Evolutionary conservation across 306 rosid genomes (phyloP), one percentile per base, ranked within the genome.

Genomic region (Lathyrus sativus): DNA sequence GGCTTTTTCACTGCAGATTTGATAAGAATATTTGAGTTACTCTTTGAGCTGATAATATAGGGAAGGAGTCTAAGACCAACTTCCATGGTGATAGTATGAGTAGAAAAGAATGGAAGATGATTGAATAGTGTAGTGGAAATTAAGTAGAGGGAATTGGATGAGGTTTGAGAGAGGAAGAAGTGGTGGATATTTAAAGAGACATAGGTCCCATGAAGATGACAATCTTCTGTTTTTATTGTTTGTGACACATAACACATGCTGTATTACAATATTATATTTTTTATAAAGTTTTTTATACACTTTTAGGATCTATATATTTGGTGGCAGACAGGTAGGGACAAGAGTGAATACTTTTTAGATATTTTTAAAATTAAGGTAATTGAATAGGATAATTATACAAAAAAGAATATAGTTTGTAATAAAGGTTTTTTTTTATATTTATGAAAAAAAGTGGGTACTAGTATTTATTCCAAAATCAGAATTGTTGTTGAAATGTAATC

Each of bases 11-110:
- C 2, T 15, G 73, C 38, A 75, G 81, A 78, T 66, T 82, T 82
- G 14, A 74, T 35, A 37, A 82, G 73, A 3, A 82, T 74, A 62
- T 78, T 77, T 11, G 83, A 66, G 43, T 69, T 67, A 39, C 12
- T 56, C 31, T 71, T 68, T 66, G 80, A 71, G 50, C 19, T 71
- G 0, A 75, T 74, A 35, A 81, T 81, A 44, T 81, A 60, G 2
- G 80, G 54, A 11, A 82, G 78, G 29, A 82, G 46, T 46, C 78
- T 78, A 7, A 82, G 39, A 67, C 86, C 86, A 67, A 82, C 80
- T 51, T 75, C 75, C 67, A 65, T 67, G 62, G 15, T 26, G 31
- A 46, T n/a, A 45, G 17, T 56, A 11, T 63, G 24, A 37, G 26
- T 26, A 26, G 76, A 42, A 49, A 45, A 24, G 38, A 55, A 51